Conservation (phyloP, 2,329 filamentous ascomycete species). For the Cercospora sp. region DNA sequence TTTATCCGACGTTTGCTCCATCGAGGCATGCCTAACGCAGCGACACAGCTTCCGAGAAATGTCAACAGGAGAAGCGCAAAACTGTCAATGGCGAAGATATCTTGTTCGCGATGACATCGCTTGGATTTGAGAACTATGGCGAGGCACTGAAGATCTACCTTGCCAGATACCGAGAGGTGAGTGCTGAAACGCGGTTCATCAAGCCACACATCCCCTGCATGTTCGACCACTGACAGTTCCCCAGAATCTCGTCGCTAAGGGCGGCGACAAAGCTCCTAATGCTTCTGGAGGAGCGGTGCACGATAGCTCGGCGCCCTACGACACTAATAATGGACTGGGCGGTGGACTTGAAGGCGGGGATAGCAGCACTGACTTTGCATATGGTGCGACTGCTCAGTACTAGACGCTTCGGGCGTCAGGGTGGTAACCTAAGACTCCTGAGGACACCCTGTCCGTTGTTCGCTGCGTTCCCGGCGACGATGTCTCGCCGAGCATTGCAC, state of each 20-base stretch:
- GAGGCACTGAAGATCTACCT: constrained; percentile 98
- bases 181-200: constrained; percentile 42
- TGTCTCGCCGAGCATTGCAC: not conserved
- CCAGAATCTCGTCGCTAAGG: constrained; percentile 76
- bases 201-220: constrained; percentile 15
- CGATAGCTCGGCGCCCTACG: constrained; percentile 35
- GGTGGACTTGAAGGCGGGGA: constrained; percentile 47
- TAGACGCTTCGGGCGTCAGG: constrained; percentile 5
- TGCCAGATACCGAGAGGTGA: constrained; percentile 95
- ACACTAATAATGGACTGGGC: constrained; percentile 46
- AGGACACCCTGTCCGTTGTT: not conserved
- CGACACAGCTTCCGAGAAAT: constrained; percentile 86
- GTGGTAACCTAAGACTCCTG: not conserved
- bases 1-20: constrained; percentile 21
- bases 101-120: constrained; percentile 96
- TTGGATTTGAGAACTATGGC: constrained; percentile 98
- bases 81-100: constrained; percentile 99
- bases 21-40: not conserved
- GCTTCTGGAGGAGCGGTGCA: constrained; percentile 39
- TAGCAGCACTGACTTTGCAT: constrained; percentile 42
- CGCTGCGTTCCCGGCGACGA: not conserved
- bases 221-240: constrained; percentile 23
- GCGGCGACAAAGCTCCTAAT: constrained; percentile 59
- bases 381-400: constrained; percentile 24
- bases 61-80: constrained; percentile 98